Conservation (phyloP, 2,329 filamentous ascomycete genomes). For the Botrytis aclada region DNA sequence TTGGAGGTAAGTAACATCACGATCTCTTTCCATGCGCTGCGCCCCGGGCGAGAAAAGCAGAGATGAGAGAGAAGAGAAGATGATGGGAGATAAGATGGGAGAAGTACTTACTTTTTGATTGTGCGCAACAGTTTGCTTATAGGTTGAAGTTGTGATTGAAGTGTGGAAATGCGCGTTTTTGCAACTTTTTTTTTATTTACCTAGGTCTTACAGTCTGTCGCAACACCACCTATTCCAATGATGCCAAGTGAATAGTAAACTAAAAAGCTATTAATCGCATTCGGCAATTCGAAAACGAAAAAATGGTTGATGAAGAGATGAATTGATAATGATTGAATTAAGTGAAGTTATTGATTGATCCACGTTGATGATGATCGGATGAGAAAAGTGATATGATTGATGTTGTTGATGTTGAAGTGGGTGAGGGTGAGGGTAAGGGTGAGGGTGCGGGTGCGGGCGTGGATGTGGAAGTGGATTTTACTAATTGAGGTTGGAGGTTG, state of each 20-base stretch:
- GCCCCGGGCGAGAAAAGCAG: neutral
- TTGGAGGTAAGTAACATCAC: neutral
- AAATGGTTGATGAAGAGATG: neutral
- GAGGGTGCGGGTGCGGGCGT: neutral
- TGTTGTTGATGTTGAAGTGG: neutral
- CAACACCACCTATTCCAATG: slow-evolving; percentile 13
- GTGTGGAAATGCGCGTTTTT: slow-evolving; percentile 13
- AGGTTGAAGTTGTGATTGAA: neutral
- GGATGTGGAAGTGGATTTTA: neutral
- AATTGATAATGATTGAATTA: neutral
- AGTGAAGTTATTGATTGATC: neutral
- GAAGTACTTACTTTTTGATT: neutral
- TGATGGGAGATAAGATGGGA: neutral
- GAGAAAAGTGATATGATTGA: neutral
- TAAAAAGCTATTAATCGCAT: slow-evolving; percentile 14
- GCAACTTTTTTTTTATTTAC: neutral
- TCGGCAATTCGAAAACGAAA: neutral
- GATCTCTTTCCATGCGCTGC: neutral
- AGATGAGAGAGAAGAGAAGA: neutral
- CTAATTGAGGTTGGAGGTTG: neutral
- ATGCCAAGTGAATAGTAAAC: neutral
- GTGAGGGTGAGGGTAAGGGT: too few species aligned
- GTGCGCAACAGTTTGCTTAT: neutral
- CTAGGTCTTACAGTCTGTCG: neutral
- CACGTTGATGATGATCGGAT: neutral